Base-by-base conservation (phyloP, 192 early-diverging fungal species). In the Coemansia aciculifera region DNA sequence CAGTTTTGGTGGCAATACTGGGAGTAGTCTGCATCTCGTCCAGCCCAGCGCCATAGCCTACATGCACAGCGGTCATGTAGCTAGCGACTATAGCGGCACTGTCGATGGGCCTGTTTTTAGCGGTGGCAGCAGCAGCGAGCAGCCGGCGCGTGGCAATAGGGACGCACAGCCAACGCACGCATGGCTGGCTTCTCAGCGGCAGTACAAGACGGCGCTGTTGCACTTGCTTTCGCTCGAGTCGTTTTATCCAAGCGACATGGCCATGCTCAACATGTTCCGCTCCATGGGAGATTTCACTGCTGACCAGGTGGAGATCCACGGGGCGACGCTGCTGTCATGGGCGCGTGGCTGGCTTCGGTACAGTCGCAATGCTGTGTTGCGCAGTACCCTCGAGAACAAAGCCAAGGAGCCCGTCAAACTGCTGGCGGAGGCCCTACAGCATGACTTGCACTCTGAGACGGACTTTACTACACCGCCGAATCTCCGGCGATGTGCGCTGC, bases 341-440 rank as follows among this genome's bases (percentile, higher is more conserved):
- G 80, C 80, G 44, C 80, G 80, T n/a, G 66, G 80, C 51, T 83
- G 80, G 80, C 71, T 83, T 46, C 67, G 80, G 38, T 83, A 83
- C 59, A 83, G 74, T 65, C 68, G 80, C 38, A 83, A 83, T 48
- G 80, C 80, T 0, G 80, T 83, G 34, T 31, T 83, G 23, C 74
- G 80, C 27, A 66, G 69, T 29, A 77, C 75, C 27, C 59, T 83
- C 38, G 72, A 77, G 21, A 83, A 63, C 64, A 83, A 78, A 61
- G 63, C 72, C 27, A 71, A 68, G 43, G 54, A 49, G 23, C 23
- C 72, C 8, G 34, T 74, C 62, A 8, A 39, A 36, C 72, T 70
- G 75, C 63, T 83, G 68, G 80, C 80, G 3, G 75, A 83, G 63
- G 66, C 72, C 9, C 72, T 83, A 43, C 80, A 83, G 72, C 80